Conservation (phyloP, 805 yeast species). For the Candida easanensis region DNA sequence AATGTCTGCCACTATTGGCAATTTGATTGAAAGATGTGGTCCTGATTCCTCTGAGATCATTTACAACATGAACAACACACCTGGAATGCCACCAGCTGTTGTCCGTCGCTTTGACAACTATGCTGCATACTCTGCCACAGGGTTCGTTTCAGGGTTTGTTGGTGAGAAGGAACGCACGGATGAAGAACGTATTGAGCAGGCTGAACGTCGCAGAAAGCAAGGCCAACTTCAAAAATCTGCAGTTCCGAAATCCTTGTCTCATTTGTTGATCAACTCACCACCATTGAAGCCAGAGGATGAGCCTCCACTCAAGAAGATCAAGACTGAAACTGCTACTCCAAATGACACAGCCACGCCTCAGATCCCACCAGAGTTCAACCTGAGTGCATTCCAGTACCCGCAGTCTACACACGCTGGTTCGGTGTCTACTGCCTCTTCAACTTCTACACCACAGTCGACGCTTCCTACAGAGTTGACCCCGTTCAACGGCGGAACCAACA, state of each 20-base stretch:
- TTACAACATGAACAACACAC: slow-evolving; percentile 33
- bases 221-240: slow-evolving; percentile 50
- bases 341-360: slow-evolving; percentile 8
- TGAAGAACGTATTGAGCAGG: slow-evolving; percentile 44
- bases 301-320: slow-evolving; percentile 14
- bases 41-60: slow-evolving; percentile 58
- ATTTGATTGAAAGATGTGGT: slow-evolving; percentile 59
- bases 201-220: slow-evolving; percentile 44
- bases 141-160: slow-evolving; percentile 7
- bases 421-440: slow-evolving; percentile 13
- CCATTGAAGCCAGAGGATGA: slow-evolving; percentile 30
- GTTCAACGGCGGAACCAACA: slow-evolving; percentile 46
- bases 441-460: slow-evolving; percentile 18
- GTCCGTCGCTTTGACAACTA: slow-evolving; percentile 39
- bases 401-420: slow-evolving; percentile 10
- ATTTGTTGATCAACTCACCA: slow-evolving; percentile 42
- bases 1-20: slow-evolving; percentile 62
- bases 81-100: slow-evolving; percentile 61
- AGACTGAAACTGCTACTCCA: slow-evolving; percentile 1
- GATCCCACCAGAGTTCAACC: slow-evolving; percentile 16
- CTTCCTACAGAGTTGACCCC: slow-evolving; percentile 20
- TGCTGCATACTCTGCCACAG: slow-evolving; percentile 26
- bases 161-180: slow-evolving; percentile 28
- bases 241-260: slow-evolving; percentile 53
- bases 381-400: slow-evolving; percentile 22